These are phyloP conservation scores for Osmanthus fragrans DNA, from an alignment of 257 asterid genomes.

Conservation along the genomic window DNA sequence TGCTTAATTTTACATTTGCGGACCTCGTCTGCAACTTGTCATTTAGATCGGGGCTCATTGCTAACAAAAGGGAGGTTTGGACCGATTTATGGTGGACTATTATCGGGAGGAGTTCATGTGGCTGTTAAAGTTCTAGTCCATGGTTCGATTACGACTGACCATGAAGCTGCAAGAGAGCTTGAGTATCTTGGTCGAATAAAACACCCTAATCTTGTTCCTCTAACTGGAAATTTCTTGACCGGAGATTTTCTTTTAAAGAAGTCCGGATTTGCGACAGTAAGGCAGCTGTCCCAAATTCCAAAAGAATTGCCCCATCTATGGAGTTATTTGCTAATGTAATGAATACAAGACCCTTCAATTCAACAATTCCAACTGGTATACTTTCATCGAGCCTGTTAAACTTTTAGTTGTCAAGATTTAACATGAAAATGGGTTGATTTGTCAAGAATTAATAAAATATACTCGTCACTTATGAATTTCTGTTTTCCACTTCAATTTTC, in stretches of 20 bases:
- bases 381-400: too few species aligned
- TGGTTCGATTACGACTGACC: constrained; percentile 76
- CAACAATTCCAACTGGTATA: too few species aligned
- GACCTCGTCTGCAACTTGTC: constrained; percentile 79
- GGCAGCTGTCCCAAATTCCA: too few species aligned
- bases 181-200: constrained; percentile 21
- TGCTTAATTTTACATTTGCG: constrained; percentile 53
- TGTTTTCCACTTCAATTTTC: too few species aligned
- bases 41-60: constrained; percentile 69
- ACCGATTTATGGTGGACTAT: constrained; percentile 67
- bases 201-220: constrained; percentile 79
- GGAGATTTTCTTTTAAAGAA: constrained; percentile 40
- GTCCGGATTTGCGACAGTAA: too few species aligned
- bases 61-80: constrained; percentile 84
- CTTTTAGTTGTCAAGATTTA: too few species aligned
- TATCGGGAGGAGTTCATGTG: constrained; percentile 75
- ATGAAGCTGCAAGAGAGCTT: constrained; percentile 74
- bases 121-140: constrained; percentile 77
- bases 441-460: too few species aligned
- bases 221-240: constrained; percentile 79
- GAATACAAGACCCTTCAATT: too few species aligned
- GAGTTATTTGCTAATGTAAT: too few species aligned
- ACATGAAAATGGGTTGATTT: too few species aligned
- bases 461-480: too few species aligned
- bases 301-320: too few species aligned